These are phyloP conservation scores for Vigna reflexopilosa DNA, from an alignment of 306 rosid genomes.

Conservation along the genomic window DNA sequence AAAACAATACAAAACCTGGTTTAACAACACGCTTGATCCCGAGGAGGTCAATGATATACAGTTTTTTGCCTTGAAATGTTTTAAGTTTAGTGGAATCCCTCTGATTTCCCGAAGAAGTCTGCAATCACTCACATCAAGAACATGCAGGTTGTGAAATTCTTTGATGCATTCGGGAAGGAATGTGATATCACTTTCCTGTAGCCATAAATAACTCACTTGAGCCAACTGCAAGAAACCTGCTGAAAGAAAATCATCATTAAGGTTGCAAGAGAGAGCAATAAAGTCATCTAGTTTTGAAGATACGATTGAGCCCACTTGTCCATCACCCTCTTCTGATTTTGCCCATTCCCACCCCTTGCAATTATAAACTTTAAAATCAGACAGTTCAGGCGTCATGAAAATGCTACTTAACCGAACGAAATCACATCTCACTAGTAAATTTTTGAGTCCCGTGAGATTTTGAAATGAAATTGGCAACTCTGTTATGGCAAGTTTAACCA, in stretches of 20 bases:
- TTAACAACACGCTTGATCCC: not conserved
- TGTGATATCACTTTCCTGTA: not conserved
- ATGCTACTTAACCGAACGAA: not conserved
- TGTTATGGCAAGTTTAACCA: not conserved
- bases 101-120: constrained; percentile 7
- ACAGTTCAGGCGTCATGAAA: not conserved
- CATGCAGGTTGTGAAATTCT: not conserved
- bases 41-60: constrained; percentile 17
- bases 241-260: constrained; percentile 17
- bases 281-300: not conserved
- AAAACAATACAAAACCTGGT: constrained; percentile 2
- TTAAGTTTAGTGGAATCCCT: constrained; percentile 21
- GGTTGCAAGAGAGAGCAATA: not conserved
- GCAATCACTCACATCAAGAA: not conserved
- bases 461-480: not conserved
- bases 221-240: not conserved
- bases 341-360: not conserved
- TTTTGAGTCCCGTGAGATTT: too few relatives aligned
- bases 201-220: not conserved
- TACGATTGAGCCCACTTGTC: not conserved
- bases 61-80: not conserved
- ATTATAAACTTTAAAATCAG: too few relatives aligned
- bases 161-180: constrained; percentile 3
- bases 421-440: too few relatives aligned
- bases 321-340: not conserved